These are phyloP conservation scores for Penicillium goetzii DNA, from an alignment of 495 filamentous ascomycete species.

Conservation along the genomic window DNA sequence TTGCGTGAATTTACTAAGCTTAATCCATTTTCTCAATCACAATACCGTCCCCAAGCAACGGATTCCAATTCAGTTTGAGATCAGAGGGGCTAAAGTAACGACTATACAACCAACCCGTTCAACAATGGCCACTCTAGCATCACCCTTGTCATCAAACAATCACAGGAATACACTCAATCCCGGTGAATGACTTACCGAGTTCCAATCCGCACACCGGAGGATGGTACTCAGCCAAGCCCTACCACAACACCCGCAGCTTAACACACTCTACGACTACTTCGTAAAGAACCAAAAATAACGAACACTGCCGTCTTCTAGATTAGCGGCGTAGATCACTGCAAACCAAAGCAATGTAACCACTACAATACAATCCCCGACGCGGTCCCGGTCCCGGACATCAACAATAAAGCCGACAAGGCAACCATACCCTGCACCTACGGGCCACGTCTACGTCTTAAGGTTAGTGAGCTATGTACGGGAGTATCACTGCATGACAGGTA, in stretches of 20 bases:
- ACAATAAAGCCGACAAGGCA: not conserved
- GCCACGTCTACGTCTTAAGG: not conserved
- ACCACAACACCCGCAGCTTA: not conserved
- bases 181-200: too few relatives aligned
- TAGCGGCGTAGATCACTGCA: not conserved
- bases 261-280: not conserved
- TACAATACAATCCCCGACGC: too few relatives aligned
- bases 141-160: not conserved
- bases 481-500: not conserved
- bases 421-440: not conserved
- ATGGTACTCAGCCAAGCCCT: slow-evolving; percentile 13
- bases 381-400: not conserved
- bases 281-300: slow-evolving; percentile 10
- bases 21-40: too few relatives aligned
- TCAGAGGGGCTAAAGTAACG: not conserved
- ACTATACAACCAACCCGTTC: not conserved
- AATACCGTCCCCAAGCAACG: too few relatives aligned
- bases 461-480: not conserved
- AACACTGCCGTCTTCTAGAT: not conserved
- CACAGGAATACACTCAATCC: not conserved
- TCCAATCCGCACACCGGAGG: not conserved
- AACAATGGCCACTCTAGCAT: not conserved
- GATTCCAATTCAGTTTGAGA: too few relatives aligned
- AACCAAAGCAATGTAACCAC: not conserved
- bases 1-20: too few relatives aligned